Conservation (phyloP, 177 flowering plant species). For the Vitis hybrid region DNA sequence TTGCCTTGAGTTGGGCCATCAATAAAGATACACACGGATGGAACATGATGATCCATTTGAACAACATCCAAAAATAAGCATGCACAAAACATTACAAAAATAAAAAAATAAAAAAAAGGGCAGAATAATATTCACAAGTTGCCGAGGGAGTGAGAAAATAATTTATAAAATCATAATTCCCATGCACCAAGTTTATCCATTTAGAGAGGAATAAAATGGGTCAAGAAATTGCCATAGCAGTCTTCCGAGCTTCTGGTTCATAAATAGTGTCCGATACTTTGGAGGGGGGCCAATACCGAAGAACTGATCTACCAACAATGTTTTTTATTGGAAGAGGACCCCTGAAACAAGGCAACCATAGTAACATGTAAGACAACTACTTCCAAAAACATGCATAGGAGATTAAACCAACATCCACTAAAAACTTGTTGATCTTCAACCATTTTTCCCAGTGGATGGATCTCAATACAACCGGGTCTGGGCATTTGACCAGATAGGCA, state of each 20-base stretch:
- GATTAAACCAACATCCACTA: background rate
- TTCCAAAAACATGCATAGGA: background rate
- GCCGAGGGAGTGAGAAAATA: background rate
- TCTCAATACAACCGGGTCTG: background rate
- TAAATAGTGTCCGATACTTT: slow-evolving; percentile 49
- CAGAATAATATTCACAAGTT: slow-evolving; percentile 7
- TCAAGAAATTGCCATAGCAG: slow-evolving; percentile 49
- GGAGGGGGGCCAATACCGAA: slow-evolving; percentile 91
- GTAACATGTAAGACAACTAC: slow-evolving; percentile 1
- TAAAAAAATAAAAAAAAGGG: background rate
- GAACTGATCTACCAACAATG: slow-evolving; percentile 84
- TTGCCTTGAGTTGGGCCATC: slow-evolving; percentile 4
- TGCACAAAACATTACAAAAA: background rate
- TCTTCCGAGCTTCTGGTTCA: slow-evolving; percentile 27
- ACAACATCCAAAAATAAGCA: slow-evolving; percentile 1
- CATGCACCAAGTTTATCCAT: too few relatives aligned
- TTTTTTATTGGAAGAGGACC: slow-evolving; percentile 85
- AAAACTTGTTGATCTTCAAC: background rate
- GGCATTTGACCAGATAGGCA: background rate
- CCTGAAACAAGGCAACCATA: slow-evolving; percentile 47
- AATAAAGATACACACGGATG: slow-evolving; percentile 10
- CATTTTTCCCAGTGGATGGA: background rate
- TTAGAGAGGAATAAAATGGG: background rate
- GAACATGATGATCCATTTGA: slow-evolving; percentile 10
- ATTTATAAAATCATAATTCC: slow-evolving; percentile 3